Evolutionary conservation across 2,329 filamentous ascomycete genomes (phyloP).

Genomic region (Elsinoe fawcettii): DNA sequence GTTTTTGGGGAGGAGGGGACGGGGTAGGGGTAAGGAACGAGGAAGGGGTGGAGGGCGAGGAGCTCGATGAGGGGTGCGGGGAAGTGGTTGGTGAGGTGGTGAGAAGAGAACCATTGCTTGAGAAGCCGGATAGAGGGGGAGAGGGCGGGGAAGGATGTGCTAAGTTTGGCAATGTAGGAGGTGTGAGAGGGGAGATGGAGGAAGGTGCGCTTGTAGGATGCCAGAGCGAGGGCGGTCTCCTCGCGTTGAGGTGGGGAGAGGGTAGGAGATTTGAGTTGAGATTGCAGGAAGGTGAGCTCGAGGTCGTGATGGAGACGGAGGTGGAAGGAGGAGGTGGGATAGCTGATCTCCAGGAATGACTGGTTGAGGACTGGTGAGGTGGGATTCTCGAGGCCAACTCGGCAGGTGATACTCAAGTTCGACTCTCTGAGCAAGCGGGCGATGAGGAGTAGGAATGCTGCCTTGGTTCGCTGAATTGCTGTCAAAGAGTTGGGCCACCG

Average conservation of each 20-base stretch:
- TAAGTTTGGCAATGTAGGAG: constrained; percentile 71
- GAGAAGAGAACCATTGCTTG: constrained; percentile 82
- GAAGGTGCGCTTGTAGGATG: constrained; percentile 63
- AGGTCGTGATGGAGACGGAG: constrained; percentile 83
- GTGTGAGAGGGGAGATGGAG: constrained; percentile 68
- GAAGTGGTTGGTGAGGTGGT: constrained; percentile 71
- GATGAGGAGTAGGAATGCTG: constrained; percentile 73
- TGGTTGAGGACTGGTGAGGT: constrained; percentile 63
- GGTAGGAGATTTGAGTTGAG: constrained; percentile 66
- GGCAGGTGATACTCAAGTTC: constrained; percentile 54
- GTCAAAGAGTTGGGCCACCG: constrained; percentile 89
- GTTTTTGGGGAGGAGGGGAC: constrained; percentile 67
- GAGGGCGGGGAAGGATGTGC: constrained; percentile 69
- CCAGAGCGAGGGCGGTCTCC: constrained; percentile 61
- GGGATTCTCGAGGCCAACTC: constrained; percentile 74
- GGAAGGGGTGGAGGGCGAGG: constrained; percentile 67
- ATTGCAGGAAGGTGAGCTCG: constrained; percentile 71
- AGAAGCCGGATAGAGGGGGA: constrained; percentile 75
- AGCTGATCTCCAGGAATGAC: constrained; percentile 73
- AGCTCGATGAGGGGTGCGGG: constrained; percentile 78
- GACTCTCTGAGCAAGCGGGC: constrained; percentile 60
- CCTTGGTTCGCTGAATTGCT: constrained; percentile 88
- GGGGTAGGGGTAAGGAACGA: constrained; percentile 73
- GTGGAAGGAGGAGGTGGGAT: constrained; percentile 63
- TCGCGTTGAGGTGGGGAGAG: constrained; percentile 59